phyloP scores from a whole-genome alignment of 768 basidiomycete species.

The Suillus fuscotomentosus region DNA sequence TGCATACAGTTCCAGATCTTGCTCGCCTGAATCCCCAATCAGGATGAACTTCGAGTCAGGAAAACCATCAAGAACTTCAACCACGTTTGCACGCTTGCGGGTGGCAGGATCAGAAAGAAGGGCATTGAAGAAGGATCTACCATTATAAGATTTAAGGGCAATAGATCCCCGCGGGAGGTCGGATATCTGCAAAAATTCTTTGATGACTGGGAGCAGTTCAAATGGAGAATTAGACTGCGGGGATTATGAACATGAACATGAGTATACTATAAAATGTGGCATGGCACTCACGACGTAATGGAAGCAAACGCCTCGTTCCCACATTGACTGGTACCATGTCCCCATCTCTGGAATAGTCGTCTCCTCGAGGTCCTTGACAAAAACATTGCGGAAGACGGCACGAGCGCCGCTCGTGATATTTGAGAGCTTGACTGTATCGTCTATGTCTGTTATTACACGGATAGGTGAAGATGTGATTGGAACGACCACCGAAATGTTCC shows the following conservation, averaged over 20 bases:
- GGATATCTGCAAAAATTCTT: conserved; percentile 70
- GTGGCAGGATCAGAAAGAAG: conserved; percentile 79
- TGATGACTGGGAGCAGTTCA: conserved; percentile 76
- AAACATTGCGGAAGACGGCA: conserved; percentile 86
- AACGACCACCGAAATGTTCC: conserved; percentile 32
- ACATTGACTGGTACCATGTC: conserved; percentile 72
- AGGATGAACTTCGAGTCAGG: conserved; percentile 75
- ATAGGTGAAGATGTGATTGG: conserved; percentile 62
- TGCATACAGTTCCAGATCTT: conserved; percentile 90
- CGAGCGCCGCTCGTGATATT: conserved; percentile 79
- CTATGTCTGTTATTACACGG: conserved; percentile 89
- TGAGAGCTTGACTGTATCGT: conserved; percentile 77
- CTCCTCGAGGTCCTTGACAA: conserved; percentile 81
- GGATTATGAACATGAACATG: conserved; percentile 14
- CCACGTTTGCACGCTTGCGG: conserved; percentile 77
- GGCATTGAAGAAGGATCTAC: conserved; percentile 78
- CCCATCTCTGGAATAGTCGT: conserved; percentile 81
- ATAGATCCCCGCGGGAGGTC: conserved; percentile 75
- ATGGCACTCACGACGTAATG: conserved; percentile 78
- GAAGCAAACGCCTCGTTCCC: conserved; percentile 69
- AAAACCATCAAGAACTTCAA: conserved; percentile 77
- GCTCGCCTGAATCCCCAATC: conserved; percentile 92
- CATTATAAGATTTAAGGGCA: conserved; percentile 82
- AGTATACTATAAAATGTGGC: not conserved
- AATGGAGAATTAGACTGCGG: conserved; percentile 84